Conservation (phyloP, 2,329 filamentous ascomycete species). For the Thielaviopsis cerberus region DNA sequence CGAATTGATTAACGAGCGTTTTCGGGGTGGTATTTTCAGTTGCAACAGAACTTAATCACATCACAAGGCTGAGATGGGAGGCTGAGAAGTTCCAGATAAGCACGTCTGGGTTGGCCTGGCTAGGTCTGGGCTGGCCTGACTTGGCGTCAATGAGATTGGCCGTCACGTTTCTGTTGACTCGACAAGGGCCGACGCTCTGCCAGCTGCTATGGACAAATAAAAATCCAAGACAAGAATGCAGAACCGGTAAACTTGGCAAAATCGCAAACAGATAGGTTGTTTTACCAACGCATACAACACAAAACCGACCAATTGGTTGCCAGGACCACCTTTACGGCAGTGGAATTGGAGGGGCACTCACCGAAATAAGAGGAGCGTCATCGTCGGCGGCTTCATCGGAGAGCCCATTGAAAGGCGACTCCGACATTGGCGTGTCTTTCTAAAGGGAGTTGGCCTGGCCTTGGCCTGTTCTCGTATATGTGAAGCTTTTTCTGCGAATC, state of each 20-base stretch:
- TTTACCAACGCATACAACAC: not conserved
- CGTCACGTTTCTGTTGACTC: not conserved
- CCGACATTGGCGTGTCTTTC: slow-evolving; percentile 9
- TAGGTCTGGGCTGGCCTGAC: not conserved
- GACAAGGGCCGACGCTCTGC: not conserved
- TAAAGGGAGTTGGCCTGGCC: not conserved
- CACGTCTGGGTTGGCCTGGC: not conserved
- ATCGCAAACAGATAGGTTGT: not conserved
- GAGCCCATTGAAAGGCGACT: slow-evolving; percentile 12
- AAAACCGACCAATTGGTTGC: not conserved
- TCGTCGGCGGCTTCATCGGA: slow-evolving; percentile 11
- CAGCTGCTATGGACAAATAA: not conserved
- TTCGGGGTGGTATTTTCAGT: not conserved
- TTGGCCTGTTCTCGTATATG: not conserved
- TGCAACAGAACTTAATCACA: not conserved
- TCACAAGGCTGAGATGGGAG: not conserved
- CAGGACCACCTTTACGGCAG: not conserved
- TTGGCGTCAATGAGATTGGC: not conserved
- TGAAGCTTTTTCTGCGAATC: not conserved
- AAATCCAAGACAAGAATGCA: not conserved
- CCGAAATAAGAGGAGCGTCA: slow-evolving; percentile 13
- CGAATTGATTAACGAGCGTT: not conserved
- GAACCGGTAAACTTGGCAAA: not conserved
- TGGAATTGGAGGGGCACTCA: slow-evolving; percentile 5
- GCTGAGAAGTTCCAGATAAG: not conserved